Conservation (phyloP, 106 monocot genomes). For the Acanthochlamys bracteata region DNA sequence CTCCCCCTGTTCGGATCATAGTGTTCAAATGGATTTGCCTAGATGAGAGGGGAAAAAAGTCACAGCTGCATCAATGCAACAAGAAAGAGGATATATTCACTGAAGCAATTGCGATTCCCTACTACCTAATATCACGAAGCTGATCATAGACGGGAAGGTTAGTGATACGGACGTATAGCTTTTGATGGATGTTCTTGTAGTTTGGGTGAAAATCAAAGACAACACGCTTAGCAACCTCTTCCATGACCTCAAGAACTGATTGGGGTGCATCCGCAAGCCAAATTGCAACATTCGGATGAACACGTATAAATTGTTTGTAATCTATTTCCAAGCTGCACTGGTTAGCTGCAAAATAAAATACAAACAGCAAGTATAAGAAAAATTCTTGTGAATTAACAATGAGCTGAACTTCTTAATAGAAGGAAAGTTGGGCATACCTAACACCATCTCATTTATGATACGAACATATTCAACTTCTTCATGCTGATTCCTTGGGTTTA, state of each 20-base stretch:
- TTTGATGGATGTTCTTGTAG: conserved; percentile 92
- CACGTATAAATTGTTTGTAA: conserved; percentile 93
- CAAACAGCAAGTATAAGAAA: neutral
- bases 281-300: conserved; percentile 95
- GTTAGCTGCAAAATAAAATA: conserved; percentile 57
- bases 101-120: neutral
- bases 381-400: neutral
- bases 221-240: conserved; percentile 88
- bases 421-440: conserved; percentile 40
- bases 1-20: conserved; percentile 97
- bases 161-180: conserved; percentile 82
- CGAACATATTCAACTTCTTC: conserved; percentile 86
- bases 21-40: conserved; percentile 99
- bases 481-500: conserved; percentile 75
- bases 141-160: conserved; percentile 98
- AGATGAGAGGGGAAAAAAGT: neutral
- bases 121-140: conserved; percentile 91
- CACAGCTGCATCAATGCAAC: too few species aligned
- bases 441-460: conserved; percentile 84
- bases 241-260: conserved; percentile 98
- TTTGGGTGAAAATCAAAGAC: conserved; percentile 88
- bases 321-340: conserved; percentile 98
- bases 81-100: neutral
- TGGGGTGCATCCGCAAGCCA: conserved; percentile 99
- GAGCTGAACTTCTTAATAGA: too few species aligned